Conservation (phyloP, 2,329 filamentous ascomycete species). For the Paecilomyces formosus region DNA sequence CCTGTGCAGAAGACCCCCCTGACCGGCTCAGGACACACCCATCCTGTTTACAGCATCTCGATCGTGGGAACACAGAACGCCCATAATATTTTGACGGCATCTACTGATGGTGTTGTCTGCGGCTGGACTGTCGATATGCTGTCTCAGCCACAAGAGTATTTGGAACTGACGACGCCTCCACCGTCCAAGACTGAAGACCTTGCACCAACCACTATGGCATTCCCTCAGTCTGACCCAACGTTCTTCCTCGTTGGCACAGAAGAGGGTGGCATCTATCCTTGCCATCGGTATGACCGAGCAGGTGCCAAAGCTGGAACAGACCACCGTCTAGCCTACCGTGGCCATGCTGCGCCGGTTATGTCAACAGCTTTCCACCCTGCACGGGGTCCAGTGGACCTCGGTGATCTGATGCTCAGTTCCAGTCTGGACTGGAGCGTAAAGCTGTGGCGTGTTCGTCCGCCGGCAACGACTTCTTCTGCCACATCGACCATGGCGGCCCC, state of each 20-base stretch:
- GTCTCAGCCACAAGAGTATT: slow-evolving; percentile 87
- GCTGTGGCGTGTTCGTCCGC: slow-evolving; percentile 77
- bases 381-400: slow-evolving; percentile 84
- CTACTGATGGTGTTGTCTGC: slow-evolving; percentile 92
- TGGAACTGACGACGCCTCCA: slow-evolving; percentile 77
- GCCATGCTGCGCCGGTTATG: slow-evolving; percentile 91
- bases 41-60: slow-evolving; percentile 90
- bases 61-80: slow-evolving; percentile 98
- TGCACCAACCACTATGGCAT: slow-evolving; percentile 87
- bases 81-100: slow-evolving; percentile 96
- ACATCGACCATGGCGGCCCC: slow-evolving; percentile 30
- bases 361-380: slow-evolving; percentile 92
- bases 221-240: slow-evolving; percentile 89
- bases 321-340: slow-evolving; percentile 75
- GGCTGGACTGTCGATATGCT: slow-evolving; percentile 98
- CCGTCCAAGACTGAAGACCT: slow-evolving; percentile 91
- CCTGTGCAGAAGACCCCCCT: slow-evolving; percentile 95
- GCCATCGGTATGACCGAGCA: slow-evolving; percentile 93
- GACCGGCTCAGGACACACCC: slow-evolving; percentile 89
- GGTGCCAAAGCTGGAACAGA: slow-evolving; percentile 96
- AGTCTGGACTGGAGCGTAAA: slow-evolving; percentile 96
- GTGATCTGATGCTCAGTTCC: slow-evolving; percentile 85
- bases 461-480: slow-evolving; percentile 31
- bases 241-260: slow-evolving; percentile 97
- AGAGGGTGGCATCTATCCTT: slow-evolving; percentile 92